phyloP scores from a whole-genome alignment of 129 eudicot genomes.

The Calendula officinalis region DNA sequence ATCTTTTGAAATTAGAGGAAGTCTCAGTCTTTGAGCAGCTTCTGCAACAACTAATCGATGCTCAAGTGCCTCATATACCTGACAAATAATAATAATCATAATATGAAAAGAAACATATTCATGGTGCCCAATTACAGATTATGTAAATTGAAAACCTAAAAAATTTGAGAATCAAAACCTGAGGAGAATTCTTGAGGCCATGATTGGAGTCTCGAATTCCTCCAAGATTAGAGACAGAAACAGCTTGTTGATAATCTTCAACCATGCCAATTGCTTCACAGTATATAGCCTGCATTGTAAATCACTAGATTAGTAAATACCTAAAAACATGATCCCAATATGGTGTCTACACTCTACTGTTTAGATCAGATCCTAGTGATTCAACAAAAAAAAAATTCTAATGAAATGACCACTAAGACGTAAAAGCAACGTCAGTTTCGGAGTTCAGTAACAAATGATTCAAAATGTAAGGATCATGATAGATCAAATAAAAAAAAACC shows the following conservation, averaged over 20 bases:
- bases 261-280: conserved; percentile 83
- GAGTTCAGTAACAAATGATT: no score
- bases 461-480: conserved; percentile 6
- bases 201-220: conserved; percentile 79
- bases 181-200: conserved; percentile 80
- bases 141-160: not conserved
- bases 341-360: not conserved
- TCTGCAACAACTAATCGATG: conserved; percentile 97
- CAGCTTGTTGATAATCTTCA: conserved; percentile 80
- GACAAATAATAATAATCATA: not conserved
- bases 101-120: not conserved
- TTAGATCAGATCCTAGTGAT: not conserved
- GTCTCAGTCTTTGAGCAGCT: conserved; percentile 94
- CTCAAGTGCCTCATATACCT: conserved; percentile 99
- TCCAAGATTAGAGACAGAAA: conserved; percentile 71
- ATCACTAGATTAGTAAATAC: not conserved
- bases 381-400: not conserved
- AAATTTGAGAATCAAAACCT: conserved; percentile 38
- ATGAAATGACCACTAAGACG: not conserved
- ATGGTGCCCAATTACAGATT: not conserved
- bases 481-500: conserved; percentile 19
- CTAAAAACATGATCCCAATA: conserved; percentile 1
- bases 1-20: conserved; percentile 86
- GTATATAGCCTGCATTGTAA: conserved; percentile 58
- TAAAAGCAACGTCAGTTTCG: no score